Conservation (phyloP, 495 filamentous ascomycete species). For the Neurospora cerealis region DNA sequence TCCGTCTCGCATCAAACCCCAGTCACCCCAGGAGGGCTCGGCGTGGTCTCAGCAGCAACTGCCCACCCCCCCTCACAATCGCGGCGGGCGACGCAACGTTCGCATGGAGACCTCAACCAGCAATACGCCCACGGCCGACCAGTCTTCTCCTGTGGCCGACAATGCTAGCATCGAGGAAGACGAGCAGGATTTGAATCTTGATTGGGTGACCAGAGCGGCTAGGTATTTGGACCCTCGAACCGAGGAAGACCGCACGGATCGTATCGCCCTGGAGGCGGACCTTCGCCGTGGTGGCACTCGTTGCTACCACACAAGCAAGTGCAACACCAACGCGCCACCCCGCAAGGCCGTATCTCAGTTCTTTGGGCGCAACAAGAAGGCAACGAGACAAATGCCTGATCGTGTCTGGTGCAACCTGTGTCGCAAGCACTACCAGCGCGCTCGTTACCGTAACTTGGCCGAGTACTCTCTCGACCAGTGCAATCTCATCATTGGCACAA, state of each 20-base stretch:
- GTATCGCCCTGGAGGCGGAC: neutral
- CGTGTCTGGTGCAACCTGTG: constrained; percentile 63
- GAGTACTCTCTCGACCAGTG: constrained; percentile 51
- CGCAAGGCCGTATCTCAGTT: constrained; percentile 77
- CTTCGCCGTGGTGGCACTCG: neutral
- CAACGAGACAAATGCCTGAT: constrained; percentile 56
- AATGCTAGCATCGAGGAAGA: neutral
- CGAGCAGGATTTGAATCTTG: neutral
- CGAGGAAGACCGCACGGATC: neutral
- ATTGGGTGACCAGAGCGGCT: neutral
- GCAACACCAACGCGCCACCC: constrained; percentile 39
- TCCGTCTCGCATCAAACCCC: neutral
- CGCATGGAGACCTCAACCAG: neutral
- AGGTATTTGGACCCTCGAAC: neutral
- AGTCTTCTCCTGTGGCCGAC: neutral
- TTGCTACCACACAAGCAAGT: constrained; percentile 31
- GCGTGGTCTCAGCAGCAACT: neutral
- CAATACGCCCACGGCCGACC: neutral
- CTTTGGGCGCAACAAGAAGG: constrained; percentile 80
- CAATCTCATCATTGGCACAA: constrained; percentile 46
- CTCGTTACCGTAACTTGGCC: constrained; percentile 52
- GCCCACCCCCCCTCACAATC: neutral
- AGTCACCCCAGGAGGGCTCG: neutral
- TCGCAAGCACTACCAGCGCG: constrained; percentile 78
- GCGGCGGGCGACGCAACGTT: neutral